These are phyloP conservation scores for Calophaca sinica DNA, from an alignment of 306 rosid genomes.

Conservation along the genomic window DNA sequence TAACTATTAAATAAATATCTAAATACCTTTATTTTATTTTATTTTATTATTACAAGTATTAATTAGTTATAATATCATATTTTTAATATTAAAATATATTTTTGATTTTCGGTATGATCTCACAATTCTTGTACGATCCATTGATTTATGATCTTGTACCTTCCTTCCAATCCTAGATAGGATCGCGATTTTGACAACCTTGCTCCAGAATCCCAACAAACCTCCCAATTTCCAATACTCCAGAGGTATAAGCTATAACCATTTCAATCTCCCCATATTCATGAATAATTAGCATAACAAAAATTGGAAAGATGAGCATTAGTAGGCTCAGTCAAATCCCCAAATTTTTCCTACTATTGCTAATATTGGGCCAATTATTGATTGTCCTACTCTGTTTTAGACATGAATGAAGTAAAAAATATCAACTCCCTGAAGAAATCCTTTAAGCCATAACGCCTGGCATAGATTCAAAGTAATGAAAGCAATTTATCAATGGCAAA, in stretches of 20 bases:
- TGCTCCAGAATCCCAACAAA: background rate
- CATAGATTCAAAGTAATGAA: background rate
- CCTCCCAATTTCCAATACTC: constrained; percentile 32
- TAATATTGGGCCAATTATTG: background rate
- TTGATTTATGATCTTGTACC: no score
- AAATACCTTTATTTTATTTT: no score
- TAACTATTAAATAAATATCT: no score
- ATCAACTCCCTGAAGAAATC: background rate
- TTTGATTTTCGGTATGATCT: no score
- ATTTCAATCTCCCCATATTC: constrained; percentile 6
- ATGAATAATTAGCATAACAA: background rate
- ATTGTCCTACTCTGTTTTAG: background rate
- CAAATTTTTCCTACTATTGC: background rate
- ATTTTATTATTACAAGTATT: no score
- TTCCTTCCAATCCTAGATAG: no score
- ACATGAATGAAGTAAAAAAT: constrained; percentile 16
- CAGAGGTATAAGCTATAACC: background rate
- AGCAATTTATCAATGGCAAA: constrained; percentile 20
- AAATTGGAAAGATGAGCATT: background rate
- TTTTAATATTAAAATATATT: no score
- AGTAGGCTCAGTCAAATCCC: constrained; percentile 5
- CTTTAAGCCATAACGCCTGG: constrained; percentile 2
- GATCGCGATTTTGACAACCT: background rate
- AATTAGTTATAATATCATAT: no score
- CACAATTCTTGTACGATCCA: background rate